A percentile compares a stretch with the other conserved stretches of the same genome.
These are phyloP conservation scores for Geoglossum cookeanum DNA, from an alignment of 2,329 filamentous ascomycete species.

Conservation along the genomic window DNA sequence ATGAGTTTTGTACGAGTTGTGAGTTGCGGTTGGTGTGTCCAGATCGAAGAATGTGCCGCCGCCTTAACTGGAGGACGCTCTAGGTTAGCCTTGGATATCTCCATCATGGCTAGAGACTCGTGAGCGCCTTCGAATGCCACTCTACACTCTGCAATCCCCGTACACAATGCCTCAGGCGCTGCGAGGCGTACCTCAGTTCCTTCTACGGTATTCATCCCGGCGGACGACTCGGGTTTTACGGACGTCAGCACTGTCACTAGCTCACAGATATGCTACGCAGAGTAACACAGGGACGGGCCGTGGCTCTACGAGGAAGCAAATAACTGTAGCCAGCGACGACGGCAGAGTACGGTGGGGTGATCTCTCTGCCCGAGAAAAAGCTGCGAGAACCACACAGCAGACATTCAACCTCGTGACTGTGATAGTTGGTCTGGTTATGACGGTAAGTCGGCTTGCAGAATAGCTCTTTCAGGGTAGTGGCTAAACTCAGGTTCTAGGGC, in stretches of 20 bases:
- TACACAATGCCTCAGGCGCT: conserved; percentile 1
- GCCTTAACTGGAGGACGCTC: neutral
- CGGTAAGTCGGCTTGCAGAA: conserved; percentile 30
- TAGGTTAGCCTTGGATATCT: neutral
- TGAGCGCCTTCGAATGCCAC: neutral
- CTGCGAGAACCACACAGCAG: conserved; percentile 71
- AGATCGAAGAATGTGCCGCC: neutral
- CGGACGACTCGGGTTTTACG: neutral
- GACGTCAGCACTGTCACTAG: conserved; percentile 15
- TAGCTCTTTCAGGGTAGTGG: neutral
- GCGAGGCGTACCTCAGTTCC: neutral
- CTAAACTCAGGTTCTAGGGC: conserved; percentile 28
- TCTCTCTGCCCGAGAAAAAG: conserved; percentile 58
- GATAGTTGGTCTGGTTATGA: conserved; percentile 52
- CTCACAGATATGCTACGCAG: conserved; percentile 40
- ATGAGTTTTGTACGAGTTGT: neutral
- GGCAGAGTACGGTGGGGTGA: conserved; percentile 66
- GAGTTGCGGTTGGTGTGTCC: neutral
- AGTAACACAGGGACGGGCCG: conserved; percentile 23
- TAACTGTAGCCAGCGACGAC: conserved; percentile 75
- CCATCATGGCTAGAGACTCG: neutral
- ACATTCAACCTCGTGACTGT: conserved; percentile 74
- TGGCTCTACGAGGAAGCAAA: conserved; percentile 39
- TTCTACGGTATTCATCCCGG: neutral
- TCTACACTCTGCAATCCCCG: neutral